Evolutionary conservation across 73 alveolate genomes (phyloP).

Genomic region (Urostyla sp.): DNA sequence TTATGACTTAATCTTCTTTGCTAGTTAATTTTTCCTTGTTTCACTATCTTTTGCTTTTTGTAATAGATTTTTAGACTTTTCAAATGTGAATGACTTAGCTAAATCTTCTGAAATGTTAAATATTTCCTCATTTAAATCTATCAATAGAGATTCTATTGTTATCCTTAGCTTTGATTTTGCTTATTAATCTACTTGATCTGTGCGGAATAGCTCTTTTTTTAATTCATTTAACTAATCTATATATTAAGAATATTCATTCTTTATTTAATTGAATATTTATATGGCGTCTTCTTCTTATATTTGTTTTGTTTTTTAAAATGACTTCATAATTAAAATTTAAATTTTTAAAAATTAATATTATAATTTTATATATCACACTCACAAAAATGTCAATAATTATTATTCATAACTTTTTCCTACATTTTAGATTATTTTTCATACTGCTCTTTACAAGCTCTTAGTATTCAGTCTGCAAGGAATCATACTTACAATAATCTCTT

Average conservation of each 20-base stretch:
- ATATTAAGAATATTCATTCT: background rate
- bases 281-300: slow-evolving; percentile 25
- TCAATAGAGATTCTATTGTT: slow-evolving; percentile 18
- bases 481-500: too few relatives aligned
- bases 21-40: background rate
- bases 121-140: slow-evolving; percentile 49
- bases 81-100: slow-evolving; percentile 11
- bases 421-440: too few relatives aligned
- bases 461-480: too few relatives aligned
- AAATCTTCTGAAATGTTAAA: slow-evolving; percentile 40
- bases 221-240: slow-evolving; percentile 1
- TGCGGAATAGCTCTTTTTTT: background rate
- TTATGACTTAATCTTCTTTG: background rate
- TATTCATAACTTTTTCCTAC: too few relatives aligned
- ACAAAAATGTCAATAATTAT: too few relatives aligned
- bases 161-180: slow-evolving; percentile 22
- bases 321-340: background rate
- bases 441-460: too few relatives aligned
- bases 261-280: background rate
- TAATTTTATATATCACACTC: too few relatives aligned
- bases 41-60: background rate
- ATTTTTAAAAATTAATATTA: too few relatives aligned
- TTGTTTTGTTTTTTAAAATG: background rate
- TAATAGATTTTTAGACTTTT: too few relatives aligned
- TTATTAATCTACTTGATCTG: slow-evolving; percentile 2